Conservation (phyloP, 495 filamentous ascomycete species). For the Xylaria telfairii region DNA sequence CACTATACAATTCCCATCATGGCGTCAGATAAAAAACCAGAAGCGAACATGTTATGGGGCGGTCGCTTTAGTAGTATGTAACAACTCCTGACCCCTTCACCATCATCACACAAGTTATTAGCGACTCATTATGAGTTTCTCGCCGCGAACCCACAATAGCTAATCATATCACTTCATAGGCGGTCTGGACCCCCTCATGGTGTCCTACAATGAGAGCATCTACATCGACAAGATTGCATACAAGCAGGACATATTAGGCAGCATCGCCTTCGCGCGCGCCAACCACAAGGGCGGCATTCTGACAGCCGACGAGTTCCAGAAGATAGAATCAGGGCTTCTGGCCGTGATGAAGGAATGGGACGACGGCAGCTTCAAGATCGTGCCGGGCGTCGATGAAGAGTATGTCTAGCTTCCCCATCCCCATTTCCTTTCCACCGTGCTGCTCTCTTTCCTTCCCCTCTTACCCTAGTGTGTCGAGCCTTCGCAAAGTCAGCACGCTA, state of each 20-base stretch:
- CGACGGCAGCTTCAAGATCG: conserved; percentile 61
- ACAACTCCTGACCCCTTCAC: conserved; percentile 17
- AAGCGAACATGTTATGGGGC: conserved; percentile 77
- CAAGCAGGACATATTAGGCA: conserved; percentile 79
- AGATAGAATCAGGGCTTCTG: conserved; percentile 76
- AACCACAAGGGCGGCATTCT: conserved; percentile 80
- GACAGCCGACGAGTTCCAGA: conserved; percentile 72
- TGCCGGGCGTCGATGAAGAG: conserved; percentile 65
- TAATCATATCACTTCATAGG: conserved; percentile 50
- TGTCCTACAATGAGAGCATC: conserved; percentile 85
- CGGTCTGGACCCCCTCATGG: conserved; percentile 88
- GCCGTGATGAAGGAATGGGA: conserved; percentile 81
- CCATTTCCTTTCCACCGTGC: conserved; percentile 53
- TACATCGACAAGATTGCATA: conserved; percentile 84
- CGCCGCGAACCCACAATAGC: neutral
- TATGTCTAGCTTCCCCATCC: conserved; percentile 6
- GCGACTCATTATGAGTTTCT: neutral
- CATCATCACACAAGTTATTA: neutral
- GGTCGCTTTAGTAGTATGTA: conserved; percentile 77
- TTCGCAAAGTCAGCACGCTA: too few relatives aligned
- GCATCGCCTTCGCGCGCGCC: conserved; percentile 86
- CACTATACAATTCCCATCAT: conserved; percentile 16
- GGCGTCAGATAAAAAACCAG: conserved; percentile 28
- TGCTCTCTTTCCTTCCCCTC: too few relatives aligned
- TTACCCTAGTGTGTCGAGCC: too few relatives aligned